Evolutionary conservation across 139 green algal genomes (phyloP), one percentile per base, ranked within the genome.

Genomic region (Chlamydomonas sphaeroides): DNA sequence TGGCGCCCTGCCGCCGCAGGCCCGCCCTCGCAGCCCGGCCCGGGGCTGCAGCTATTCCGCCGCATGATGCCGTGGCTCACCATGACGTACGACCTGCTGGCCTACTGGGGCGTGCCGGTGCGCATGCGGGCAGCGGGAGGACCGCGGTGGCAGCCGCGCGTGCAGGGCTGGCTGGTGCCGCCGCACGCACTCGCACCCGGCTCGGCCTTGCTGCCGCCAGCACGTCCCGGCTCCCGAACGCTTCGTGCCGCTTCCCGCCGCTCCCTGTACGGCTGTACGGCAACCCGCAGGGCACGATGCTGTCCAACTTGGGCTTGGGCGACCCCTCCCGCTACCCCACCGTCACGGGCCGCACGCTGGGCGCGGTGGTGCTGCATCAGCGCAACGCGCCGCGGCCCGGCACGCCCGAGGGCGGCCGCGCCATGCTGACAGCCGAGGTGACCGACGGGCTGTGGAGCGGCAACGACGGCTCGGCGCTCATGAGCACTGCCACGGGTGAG

Each of bases 41-140:
- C 56, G 25, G 56, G 56, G 23, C 2, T 62, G 25, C 23, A 62
- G 56, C 25, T 62, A 25, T 38, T 76, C 17, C 14, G 5, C n/a
- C 3, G 15, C 25, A 69, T 80, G 72, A 45, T 35, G 28, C 56
- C 72, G 3, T 80, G 72, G 72, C 38, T 80, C 3, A 80, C 57
- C 18, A 69, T 69, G 25, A 68, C 56, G 15, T 80, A 80, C 57
- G 56, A 56, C 3, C 28, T 80, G 28, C 14, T 80, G 7, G 5
- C 33, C n/a, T 48, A 45, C n/a, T 75, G 56, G 56, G 25, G 49
- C 6, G 5, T n/a, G n/a, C n/a, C 49, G 49, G 49, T 56, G 8
- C 21, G 49, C 49, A 20, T 3, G 49, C 6, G 49, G 49, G 18
- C 10, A 20, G 45, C 10, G 45, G 45, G 8, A 14, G 45, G 45